phyloP scores from a whole-genome alignment of 768 basidiomycete species.

The Serendipita indica region DNA sequence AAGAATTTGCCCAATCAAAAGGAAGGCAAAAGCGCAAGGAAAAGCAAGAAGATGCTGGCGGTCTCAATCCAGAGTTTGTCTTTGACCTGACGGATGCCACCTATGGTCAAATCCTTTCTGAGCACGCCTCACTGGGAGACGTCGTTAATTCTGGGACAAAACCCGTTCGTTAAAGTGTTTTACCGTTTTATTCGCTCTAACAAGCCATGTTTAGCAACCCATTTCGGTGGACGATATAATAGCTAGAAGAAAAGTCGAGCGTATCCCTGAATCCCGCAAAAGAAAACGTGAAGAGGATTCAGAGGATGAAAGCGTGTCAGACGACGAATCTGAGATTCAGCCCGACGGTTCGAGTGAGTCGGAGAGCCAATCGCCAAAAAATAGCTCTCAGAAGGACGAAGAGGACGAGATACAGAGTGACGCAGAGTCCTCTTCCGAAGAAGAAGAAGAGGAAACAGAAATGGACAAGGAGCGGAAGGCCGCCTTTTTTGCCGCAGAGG shows the following conservation, averaged over 20 bases:
- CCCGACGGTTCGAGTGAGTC: constrained; percentile 26
- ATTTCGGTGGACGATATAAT: constrained; percentile 90
- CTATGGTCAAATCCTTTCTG: constrained; percentile 39
- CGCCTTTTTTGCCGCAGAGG: constrained; percentile 66
- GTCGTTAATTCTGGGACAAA: constrained; percentile 46
- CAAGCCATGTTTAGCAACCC: constrained; percentile 34
- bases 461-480: constrained; percentile 57
- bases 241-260: constrained; percentile 41
- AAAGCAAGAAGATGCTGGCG: constrained; percentile 36
- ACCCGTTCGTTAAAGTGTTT: constrained; percentile 35
- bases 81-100: constrained; percentile 69
- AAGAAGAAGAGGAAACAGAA: constrained; percentile 43
- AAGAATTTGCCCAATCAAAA: constrained; percentile 16
- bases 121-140: constrained; percentile 32
- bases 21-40: constrained; percentile 16
- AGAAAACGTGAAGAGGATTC: constrained; percentile 23
- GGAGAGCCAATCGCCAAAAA: constrained; percentile 21
- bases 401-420: constrained; percentile 26
- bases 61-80: constrained; percentile 65
- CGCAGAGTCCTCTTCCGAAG: constrained; percentile 42
- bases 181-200: constrained; percentile 14
- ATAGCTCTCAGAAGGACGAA: constrained; percentile 13
- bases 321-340: constrained; percentile 16
- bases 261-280: constrained; percentile 44
- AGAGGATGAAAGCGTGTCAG: constrained; percentile 15